Evolutionary conservation across 2,329 filamentous ascomycete species (phyloP).

Genomic region (Trichoderma asperellum): DNA sequence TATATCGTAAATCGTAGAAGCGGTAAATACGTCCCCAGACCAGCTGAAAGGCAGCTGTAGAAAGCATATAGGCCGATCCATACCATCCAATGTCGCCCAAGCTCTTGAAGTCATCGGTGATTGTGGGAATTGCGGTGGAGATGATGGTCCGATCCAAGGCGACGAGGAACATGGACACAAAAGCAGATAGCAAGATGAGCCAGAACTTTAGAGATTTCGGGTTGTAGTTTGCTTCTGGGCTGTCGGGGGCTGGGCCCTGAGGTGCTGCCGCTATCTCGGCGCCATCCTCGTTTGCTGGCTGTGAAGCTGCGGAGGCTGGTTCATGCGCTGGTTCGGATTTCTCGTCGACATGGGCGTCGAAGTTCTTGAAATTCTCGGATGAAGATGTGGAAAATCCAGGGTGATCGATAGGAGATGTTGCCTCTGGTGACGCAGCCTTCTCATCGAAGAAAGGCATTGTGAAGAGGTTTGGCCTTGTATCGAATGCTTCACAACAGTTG

Average conservation of each 20-base stretch:
- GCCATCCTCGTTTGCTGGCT: constrained; percentile 10
- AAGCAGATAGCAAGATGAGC: constrained; percentile 58
- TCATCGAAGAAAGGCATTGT: constrained; percentile 18
- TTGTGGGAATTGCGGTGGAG: constrained; percentile 57
- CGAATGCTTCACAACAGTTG: background rate
- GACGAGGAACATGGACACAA: constrained; percentile 60
- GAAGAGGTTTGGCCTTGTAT: background rate
- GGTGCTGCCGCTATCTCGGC: constrained; percentile 31
- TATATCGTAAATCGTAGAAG: constrained; percentile 56
- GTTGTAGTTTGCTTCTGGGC: constrained; percentile 50
- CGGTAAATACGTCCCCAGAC: constrained; percentile 59
- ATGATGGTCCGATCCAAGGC: constrained; percentile 63
- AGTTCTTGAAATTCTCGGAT: background rate
- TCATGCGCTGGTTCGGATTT: background rate
- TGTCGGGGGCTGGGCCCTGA: constrained; percentile 33
- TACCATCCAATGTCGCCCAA: constrained; percentile 68
- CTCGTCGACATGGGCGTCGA: background rate
- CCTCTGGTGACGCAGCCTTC: background rate
- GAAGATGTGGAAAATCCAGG: constrained; percentile 10
- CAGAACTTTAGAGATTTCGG: constrained; percentile 60
- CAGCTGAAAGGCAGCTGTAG: constrained; percentile 57
- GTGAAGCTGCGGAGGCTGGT: background rate
- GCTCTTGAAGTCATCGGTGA: constrained; percentile 61
- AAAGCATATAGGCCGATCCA: constrained; percentile 64
- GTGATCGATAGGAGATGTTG: background rate